Percentiles rank a stretch among this genome's conserved stretches.
These are phyloP conservation scores for Xylaria multiplex DNA, from an alignment of 2,329 filamentous ascomycete genomes.

Conservation along the genomic window DNA sequence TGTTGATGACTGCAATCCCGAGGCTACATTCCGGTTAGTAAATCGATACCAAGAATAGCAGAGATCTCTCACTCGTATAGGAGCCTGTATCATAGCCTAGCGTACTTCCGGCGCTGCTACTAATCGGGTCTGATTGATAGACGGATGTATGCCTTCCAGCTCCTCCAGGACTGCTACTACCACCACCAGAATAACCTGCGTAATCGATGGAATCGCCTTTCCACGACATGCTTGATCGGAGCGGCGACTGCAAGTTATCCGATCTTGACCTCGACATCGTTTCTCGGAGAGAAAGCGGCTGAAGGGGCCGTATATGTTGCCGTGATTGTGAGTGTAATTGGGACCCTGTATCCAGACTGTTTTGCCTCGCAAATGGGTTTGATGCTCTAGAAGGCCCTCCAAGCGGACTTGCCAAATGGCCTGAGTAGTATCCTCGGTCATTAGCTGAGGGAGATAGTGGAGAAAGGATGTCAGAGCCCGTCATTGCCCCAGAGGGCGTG, in stretches of 20 bases:
- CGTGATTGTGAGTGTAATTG: constrained; percentile 58
- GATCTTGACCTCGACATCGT: constrained; percentile 66
- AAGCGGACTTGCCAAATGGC: constrained; percentile 59
- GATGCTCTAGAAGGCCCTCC: constrained; percentile 60
- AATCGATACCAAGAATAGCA: background rate
- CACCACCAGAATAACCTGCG: constrained; percentile 59
- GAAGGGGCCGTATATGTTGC: constrained; percentile 62
- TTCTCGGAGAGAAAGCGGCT: constrained; percentile 68
- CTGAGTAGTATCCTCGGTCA: constrained; percentile 65
- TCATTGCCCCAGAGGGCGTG: constrained; percentile 62
- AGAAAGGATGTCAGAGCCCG: constrained; percentile 65
- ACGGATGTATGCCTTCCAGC: constrained; percentile 59
- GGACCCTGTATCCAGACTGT: constrained; percentile 57
- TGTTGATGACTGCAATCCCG: constrained; percentile 59
- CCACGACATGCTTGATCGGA: constrained; percentile 71
- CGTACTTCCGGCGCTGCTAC: constrained; percentile 53
- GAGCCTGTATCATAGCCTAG: constrained; percentile 62
- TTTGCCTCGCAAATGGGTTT: constrained; percentile 63
- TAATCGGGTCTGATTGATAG: constrained; percentile 62
- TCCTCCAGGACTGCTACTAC: constrained; percentile 58
- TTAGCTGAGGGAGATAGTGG: constrained; percentile 65
- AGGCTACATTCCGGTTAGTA: constrained; percentile 50
- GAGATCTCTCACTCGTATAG: constrained; percentile 60
- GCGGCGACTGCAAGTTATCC: constrained; percentile 67
- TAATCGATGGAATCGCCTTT: constrained; percentile 70